These are phyloP conservation scores for Chlorella sp. DNA, from an alignment of 139 green algal genomes.

Conservation along the genomic window DNA sequence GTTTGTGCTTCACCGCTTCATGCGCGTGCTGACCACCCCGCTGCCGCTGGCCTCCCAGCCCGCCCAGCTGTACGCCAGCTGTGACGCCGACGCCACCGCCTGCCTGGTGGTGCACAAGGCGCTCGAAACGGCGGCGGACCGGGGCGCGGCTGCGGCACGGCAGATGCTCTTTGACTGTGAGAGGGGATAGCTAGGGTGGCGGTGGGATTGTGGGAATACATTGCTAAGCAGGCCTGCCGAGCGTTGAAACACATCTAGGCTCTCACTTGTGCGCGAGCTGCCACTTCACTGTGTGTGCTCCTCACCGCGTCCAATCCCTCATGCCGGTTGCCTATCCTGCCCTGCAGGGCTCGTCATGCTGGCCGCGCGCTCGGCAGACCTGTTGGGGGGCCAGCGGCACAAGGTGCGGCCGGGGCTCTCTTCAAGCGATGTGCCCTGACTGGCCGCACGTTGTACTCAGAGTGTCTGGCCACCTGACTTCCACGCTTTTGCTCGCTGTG, in stretches of 20 bases:
- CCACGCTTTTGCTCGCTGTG: no score
- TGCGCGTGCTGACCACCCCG: conserved; percentile 61
- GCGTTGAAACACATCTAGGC: no score
- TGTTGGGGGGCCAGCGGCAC: no score
- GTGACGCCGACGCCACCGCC: conserved; percentile 69
- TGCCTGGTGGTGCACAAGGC: conserved; percentile 84
- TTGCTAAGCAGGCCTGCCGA: no score
- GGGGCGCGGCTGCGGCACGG: conserved; percentile 67
- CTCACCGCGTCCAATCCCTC: not conserved
- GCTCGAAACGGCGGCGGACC: conserved; percentile 42
- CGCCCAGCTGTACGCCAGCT: conserved; percentile 63
- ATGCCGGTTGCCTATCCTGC: no score
- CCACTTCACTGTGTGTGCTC: conserved; percentile 73
- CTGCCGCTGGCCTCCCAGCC: conserved; percentile 43
- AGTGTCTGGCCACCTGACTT: no score
- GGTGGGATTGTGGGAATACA: no score
- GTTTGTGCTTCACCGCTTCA: conserved; percentile 64
- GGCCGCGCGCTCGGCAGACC: no score
- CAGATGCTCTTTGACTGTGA: conserved; percentile 86
- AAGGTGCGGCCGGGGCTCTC: no score
- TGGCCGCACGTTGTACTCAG: no score
- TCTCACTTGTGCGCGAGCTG: no score
- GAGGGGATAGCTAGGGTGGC: conserved; percentile 81
- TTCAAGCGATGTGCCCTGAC: no score
- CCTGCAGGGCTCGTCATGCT: not conserved